A percentile compares a stretch with the other conserved stretches of the same genome.
phyloP scores from a whole-genome alignment of 371 early-diverging fungal genomes.

The Mucor mucedo region DNA sequence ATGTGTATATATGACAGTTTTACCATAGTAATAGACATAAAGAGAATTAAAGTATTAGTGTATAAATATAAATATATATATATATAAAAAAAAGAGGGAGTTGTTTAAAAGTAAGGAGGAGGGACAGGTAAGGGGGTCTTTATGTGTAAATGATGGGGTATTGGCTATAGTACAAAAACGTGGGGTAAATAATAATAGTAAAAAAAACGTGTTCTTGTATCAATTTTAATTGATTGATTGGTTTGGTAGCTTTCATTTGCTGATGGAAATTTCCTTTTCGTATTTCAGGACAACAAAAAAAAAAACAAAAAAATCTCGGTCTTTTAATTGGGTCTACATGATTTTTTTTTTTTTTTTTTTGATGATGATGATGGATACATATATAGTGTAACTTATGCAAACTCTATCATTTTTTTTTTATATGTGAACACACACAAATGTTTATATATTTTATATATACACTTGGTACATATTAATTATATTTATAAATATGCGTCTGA shows the following conservation, averaged over 20 bases:
- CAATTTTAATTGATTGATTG: conserved; percentile 3
- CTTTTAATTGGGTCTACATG: conserved; percentile 9
- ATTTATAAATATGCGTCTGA: conserved; percentile 20
- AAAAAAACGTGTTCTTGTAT: conserved; percentile 7
- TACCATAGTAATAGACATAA: not conserved
- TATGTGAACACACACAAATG: not conserved
- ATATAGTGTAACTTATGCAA: conserved; percentile 7
- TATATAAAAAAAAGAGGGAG: not conserved
- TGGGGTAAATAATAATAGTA: conserved; percentile 2
- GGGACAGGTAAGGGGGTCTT: too few relatives aligned
- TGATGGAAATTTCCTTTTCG: conserved; percentile 2
- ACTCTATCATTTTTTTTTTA: not conserved
- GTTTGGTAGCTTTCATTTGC: not conserved
- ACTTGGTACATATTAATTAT: conserved; percentile 5
- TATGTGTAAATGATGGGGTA: too few relatives aligned
- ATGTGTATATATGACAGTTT: conserved; percentile 15
- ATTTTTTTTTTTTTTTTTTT: too few relatives aligned
- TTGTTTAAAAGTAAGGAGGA: not conserved
- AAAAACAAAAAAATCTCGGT: not conserved
- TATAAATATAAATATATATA: not conserved
- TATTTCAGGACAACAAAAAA: not conserved
- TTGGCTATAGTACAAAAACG: conserved; percentile 2
- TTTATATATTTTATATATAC: not conserved
- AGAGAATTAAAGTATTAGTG: not conserved
- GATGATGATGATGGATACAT: not conserved